phyloP scores from a whole-genome alignment of 1,139 yeast species.

The Chernovozyma aurita region DNA sequence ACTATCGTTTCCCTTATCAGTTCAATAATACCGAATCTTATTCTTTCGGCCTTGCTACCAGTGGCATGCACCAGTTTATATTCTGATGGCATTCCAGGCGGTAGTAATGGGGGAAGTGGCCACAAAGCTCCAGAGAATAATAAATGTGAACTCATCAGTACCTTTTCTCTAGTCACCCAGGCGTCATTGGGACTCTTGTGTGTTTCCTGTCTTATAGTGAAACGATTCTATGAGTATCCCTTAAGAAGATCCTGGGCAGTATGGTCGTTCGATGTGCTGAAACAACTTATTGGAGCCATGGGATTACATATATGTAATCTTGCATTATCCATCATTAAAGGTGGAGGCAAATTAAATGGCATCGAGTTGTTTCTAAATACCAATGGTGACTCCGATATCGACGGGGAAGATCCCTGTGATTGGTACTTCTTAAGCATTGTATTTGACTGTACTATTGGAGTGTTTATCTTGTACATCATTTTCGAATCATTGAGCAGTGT shows the following conservation, averaged over 20 bases:
- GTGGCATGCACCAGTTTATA: not conserved
- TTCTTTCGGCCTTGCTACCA: not conserved
- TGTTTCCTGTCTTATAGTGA: constrained; percentile 65
- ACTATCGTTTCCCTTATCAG: not conserved
- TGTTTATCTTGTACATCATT: constrained; percentile 67
- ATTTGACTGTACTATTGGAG: constrained; percentile 94
- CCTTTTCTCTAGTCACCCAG: constrained; percentile 66
- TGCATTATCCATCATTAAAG: constrained; percentile 59
- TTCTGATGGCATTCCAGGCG: not conserved
- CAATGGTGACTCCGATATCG: not conserved
- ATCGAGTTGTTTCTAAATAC: not conserved
- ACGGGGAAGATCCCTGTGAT: constrained; percentile 60
- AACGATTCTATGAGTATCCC: constrained; percentile 77
- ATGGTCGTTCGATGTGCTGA: constrained; percentile 87
- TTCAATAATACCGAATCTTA: not conserved
- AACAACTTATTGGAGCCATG: constrained; percentile 82
- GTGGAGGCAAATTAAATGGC: constrained; percentile 7
- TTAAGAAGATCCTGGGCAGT: constrained; percentile 77
- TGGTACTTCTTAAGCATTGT: constrained; percentile 90
- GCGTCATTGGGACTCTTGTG: constrained; percentile 70
- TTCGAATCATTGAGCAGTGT: constrained; percentile 43
- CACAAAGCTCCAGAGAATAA: constrained; percentile 11
- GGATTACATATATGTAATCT: constrained; percentile 81
- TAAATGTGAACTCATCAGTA: constrained; percentile 66
- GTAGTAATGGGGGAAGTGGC: not conserved